Base-by-base conservation (phyloP, 2,329 filamentous ascomycete genomes). In the Ascosphaera pollenicola region DNA sequence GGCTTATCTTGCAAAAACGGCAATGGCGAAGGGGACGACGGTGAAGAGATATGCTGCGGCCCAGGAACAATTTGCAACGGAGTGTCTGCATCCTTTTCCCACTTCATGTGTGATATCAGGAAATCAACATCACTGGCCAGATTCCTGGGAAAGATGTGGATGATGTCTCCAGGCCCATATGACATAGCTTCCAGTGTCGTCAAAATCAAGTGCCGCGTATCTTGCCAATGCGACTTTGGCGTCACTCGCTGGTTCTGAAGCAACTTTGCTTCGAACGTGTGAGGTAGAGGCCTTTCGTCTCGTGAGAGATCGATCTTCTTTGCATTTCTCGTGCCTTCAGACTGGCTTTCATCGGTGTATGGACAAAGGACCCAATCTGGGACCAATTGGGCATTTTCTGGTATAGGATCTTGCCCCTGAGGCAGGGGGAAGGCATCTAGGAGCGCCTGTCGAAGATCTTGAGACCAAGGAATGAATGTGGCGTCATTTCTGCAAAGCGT, bases 71-170 rank as follows among this genome's bases (percentile, higher is more conserved):
- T 62, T 10, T 63, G 57, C n/a, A 94, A 63, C 0, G 68, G 67
- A 11, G 52, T 55, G 52, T 95, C 82, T 15, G 85, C 85, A 7
- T 83, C 59, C 1, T 65, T 54, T 5, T 66, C 62, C 85, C 89
- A 95, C 3, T 60, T 65, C 79, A 92, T 89, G 36, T 84, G 65
- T 3, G 70, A 58, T 42, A 95, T 75, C 40, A 98, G 68, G 17
- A 68, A 63, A 39, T 84, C 63, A n/a, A 89, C 85, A 49, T 95
- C 85, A 6, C 65, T 60, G 0, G 78, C 67, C 44, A 83, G 85
- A 55, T 94, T 95, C 52, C 87, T 87, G 3, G 89, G 87, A 43
- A 78, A 84, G 15, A 98, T 70, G 4, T 75, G 74, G 5, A 92
- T 61, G 17, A 81, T 77, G 48, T 92, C 81, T 4, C 87, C 85